These are phyloP conservation scores for Nothopassalora personata DNA, from an alignment of 2,329 filamentous ascomycete species.

Conservation along the genomic window DNA sequence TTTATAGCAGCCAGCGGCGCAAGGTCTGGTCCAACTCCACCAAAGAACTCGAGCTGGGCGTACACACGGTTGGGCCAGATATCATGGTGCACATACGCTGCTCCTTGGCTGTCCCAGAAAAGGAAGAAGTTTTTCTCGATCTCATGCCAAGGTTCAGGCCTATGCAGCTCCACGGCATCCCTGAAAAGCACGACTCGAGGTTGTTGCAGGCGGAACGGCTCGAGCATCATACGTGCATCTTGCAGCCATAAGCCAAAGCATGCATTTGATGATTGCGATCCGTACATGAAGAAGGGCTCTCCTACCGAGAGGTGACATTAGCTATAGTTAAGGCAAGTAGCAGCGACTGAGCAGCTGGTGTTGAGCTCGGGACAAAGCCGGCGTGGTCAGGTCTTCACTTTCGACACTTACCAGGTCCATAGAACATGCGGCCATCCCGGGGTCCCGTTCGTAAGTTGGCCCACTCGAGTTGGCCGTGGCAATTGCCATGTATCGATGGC, in stretches of 20 bases:
- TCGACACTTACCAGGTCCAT: conserved; percentile 38
- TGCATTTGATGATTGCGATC: conserved; percentile 49
- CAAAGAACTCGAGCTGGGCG: conserved; percentile 42
- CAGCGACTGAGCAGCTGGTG: neutral
- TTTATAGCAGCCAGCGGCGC: conserved; percentile 33
- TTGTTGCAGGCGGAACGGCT: conserved; percentile 27
- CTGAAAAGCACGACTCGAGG: conserved; percentile 35
- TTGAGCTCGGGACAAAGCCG: neutral
- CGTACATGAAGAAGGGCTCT: conserved; percentile 48
- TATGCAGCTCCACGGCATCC: conserved; percentile 47
- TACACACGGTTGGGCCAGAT: conserved; percentile 48
- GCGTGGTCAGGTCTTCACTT: neutral
- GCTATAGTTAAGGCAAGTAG: neutral
- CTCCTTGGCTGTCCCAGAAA: conserved; percentile 51
- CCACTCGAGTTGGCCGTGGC: conserved; percentile 41
- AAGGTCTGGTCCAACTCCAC: conserved; percentile 46
- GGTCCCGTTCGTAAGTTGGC: conserved; percentile 48
- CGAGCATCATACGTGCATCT: conserved; percentile 48
- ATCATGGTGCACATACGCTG: conserved; percentile 52
- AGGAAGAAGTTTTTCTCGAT: conserved; percentile 61
- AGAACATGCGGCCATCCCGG: conserved; percentile 55
- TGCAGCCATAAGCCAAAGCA: conserved; percentile 57
- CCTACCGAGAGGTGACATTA: conserved; percentile 10
- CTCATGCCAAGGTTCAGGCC: conserved; percentile 40
- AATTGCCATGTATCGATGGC: conserved; percentile 43